Percentiles rank a stretch among this genome's conserved stretches.
phyloP scores from a whole-genome alignment of 2,329 filamentous ascomycete species.

The Alternaria brassicae region DNA sequence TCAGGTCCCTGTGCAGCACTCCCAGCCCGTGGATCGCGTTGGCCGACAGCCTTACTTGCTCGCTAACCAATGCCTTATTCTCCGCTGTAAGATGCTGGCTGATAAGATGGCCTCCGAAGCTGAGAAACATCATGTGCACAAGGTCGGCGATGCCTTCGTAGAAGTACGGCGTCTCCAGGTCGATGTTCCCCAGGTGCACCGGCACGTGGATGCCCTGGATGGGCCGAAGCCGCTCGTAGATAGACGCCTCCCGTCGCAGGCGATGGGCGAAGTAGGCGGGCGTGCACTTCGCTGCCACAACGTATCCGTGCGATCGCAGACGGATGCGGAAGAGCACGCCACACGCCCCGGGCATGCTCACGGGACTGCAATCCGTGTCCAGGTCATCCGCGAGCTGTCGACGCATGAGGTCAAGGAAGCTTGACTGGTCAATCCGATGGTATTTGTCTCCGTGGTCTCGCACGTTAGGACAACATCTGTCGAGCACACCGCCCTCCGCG shows the following conservation, averaged over 20 bases:
- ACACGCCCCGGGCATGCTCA: constrained; percentile 44
- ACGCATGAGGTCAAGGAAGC: constrained; percentile 41
- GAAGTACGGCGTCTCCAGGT: constrained; percentile 24
- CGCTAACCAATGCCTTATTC: constrained; percentile 10
- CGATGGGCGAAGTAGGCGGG: constrained; percentile 19
- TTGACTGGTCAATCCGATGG: constrained; percentile 40
- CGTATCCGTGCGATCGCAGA: constrained; percentile 54
- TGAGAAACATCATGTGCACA: constrained; percentile 33
- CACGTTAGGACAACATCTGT: constrained; percentile 48
- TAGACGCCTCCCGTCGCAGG: constrained; percentile 22
- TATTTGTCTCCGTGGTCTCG: constrained; percentile 36
- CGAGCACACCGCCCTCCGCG: background rate
- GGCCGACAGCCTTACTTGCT: background rate
- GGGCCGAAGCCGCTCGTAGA: constrained; percentile 28
- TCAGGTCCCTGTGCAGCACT: constrained; percentile 26
- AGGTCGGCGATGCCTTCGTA: constrained; percentile 31
- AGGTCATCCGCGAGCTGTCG: constrained; percentile 28
- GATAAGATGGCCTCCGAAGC: constrained; percentile 30
- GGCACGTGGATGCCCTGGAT: constrained; percentile 33
- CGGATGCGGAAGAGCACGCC: constrained; percentile 54
- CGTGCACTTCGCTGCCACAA: constrained; percentile 55
- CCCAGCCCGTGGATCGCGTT: constrained; percentile 18
- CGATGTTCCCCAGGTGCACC: constrained; percentile 32
- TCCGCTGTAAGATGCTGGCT: constrained; percentile 6
- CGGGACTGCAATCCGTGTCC: constrained; percentile 30